Conservation (phyloP, 352 stramenopile genomes). For the Phytophthora kernoviae region DNA sequence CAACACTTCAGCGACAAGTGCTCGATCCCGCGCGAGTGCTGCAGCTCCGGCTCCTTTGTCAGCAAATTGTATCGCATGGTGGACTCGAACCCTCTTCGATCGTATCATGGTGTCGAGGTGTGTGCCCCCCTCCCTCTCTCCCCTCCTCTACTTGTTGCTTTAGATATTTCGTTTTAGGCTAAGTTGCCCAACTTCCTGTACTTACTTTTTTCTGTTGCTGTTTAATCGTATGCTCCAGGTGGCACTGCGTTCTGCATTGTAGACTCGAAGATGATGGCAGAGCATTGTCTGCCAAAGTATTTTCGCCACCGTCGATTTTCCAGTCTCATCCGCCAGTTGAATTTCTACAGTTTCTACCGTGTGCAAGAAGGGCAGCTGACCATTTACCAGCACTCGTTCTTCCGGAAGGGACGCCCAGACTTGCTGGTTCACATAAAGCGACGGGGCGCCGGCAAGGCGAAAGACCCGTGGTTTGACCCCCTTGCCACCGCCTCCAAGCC, state of each 20-base stretch:
- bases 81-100: slow-evolving; percentile 78
- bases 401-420: slow-evolving; percentile 81
- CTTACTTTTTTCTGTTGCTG: slow-evolving; percentile 1
- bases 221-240: slow-evolving; percentile 34
- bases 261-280: slow-evolving; percentile 88
- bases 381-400: slow-evolving; percentile 89
- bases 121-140: not conserved
- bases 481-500: slow-evolving; percentile 40
- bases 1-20: slow-evolving; percentile 47
- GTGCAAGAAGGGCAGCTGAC: slow-evolving; percentile 86
- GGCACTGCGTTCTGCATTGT: slow-evolving; percentile 92
- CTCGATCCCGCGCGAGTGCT: slow-evolving; percentile 46
- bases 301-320: slow-evolving; percentile 91
- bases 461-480: slow-evolving; percentile 86
- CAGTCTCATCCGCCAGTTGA: slow-evolving; percentile 89
- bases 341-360: slow-evolving; percentile 94
- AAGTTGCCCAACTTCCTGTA: not conserved
- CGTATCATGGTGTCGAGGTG: slow-evolving; percentile 81
- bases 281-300: slow-evolving; percentile 91
- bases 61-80: slow-evolving; percentile 89
- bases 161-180: too few relatives aligned
- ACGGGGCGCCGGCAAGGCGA: slow-evolving; percentile 79
- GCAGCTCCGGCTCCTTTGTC: slow-evolving; percentile 79
- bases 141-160: not conserved
- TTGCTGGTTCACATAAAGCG: slow-evolving; percentile 87